Base-by-base conservation (phyloP, 495 filamentous ascomycete species). In the Letharia columbiana region DNA sequence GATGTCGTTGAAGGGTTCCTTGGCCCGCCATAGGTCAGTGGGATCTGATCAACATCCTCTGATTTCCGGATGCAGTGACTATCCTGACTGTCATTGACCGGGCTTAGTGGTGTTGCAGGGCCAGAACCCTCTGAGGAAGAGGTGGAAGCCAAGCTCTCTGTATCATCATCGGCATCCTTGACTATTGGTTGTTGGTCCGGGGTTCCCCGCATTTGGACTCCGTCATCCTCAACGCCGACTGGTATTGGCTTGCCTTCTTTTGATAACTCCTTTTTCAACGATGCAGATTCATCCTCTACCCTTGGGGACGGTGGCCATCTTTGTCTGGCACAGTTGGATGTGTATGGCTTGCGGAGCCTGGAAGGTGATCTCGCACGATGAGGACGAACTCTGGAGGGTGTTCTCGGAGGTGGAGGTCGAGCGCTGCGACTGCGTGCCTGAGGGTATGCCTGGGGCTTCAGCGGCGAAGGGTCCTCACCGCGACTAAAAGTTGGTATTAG, bases 161-260 rank as follows among this genome's bases (percentile, higher is more conserved):
- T n/a, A 31, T 67, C 61, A 40, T 58, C 50, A 47, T 59, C 63
- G 69, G 58, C 66, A 50, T 73, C 67, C 37, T 79, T 63, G 39
- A 83, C 71, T 60, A 83, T 71, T 0, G 80, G 80, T 28, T 74
- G 72, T 64, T 83, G 81, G 63, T 82, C 78, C 66, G 82, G 68
- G 35, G 73, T 73, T 47, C 81, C 81, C 65, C 79, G 73, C 66
- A 69, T 69, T 15, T 54, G 67, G 23, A 69, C 61, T n/a, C 62
- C 63, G 28, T 69, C 67, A 18, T 66, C 67, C 37, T 62, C 59
- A 20, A 61, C 47, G 49, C 59, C 58, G 31, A 57, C 33, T 37
- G 54, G 54, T 57, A 57, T 57, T 20, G 54, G 54, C 54, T 37
- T 57, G 54, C 54, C 54, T 37, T 57, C 54, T 17, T 57, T 57